A percentile compares a stretch with the other conserved stretches of the same genome.
These are phyloP conservation scores for Clavispora vitiphila DNA, from an alignment of 805 yeast genomes.

Conservation along the genomic window DNA sequence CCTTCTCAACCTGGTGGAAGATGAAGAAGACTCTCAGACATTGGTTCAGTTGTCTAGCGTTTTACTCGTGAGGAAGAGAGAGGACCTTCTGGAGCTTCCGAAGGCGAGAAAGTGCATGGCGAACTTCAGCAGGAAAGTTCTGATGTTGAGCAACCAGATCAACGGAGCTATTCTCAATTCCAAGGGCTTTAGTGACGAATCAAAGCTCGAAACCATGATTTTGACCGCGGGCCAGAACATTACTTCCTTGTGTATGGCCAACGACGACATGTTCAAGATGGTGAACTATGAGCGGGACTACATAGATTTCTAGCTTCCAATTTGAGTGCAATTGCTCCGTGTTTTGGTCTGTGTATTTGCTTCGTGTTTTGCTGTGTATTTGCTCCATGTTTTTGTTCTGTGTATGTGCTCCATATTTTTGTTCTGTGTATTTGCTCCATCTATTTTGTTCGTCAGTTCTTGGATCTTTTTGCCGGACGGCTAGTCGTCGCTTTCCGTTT, in stretches of 20 bases:
- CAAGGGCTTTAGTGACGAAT: conserved; percentile 23
- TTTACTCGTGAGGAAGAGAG: conserved; percentile 4
- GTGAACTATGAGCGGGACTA: conserved; percentile 35
- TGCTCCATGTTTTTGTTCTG: too few relatives aligned
- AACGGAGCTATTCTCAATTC: conserved; percentile 17
- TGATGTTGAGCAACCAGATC: conserved; percentile 18
- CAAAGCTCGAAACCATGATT: conserved; percentile 30
- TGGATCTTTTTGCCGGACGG: not conserved
- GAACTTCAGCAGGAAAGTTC: conserved; percentile 19
- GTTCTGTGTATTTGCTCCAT: too few relatives aligned
- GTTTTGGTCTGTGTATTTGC: too few relatives aligned
- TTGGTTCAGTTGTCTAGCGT: conserved; percentile 10
- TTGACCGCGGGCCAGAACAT: conserved; percentile 28
- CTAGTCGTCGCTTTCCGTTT: not conserved
- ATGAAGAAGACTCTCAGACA: not conserved
- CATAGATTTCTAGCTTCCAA: conserved; percentile 22
- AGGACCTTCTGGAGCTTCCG: conserved; percentile 6
- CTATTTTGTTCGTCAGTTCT: too few relatives aligned
- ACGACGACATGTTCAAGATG: conserved; percentile 32
- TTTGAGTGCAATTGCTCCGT: too few relatives aligned
- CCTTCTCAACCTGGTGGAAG: not conserved
- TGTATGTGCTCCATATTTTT: not conserved
- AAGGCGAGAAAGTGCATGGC: conserved; percentile 12
- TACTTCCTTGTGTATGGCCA: conserved; percentile 21
- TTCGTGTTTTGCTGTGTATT: too few relatives aligned